Evolutionary conservation across 352 stramenopile genomes (phyloP).

Genomic region (Globisporangium nunn): DNA sequence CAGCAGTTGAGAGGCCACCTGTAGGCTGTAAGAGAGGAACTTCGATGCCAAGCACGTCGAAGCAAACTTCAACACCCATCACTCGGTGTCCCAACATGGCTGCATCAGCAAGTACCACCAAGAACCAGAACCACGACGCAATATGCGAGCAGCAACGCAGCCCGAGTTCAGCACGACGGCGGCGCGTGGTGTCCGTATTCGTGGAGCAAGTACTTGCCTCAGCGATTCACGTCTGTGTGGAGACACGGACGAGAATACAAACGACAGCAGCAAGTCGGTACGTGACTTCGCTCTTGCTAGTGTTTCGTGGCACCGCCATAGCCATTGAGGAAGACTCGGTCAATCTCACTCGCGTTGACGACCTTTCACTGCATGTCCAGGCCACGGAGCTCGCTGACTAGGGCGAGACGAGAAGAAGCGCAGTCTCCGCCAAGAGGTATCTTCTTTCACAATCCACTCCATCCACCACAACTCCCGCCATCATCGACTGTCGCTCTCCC

Average conservation of each 20-base stretch:
- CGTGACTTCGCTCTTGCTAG: not conserved
- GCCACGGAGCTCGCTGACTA: not conserved
- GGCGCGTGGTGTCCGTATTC: not conserved
- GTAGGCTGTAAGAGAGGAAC: not conserved
- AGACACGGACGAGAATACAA: not conserved
- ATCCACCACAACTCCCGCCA: conserved; percentile 17
- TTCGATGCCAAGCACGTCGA: not conserved
- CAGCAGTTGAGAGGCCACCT: not conserved
- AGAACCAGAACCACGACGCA: not conserved
- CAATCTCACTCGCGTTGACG: not conserved
- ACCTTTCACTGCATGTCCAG: not conserved
- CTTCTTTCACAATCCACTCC: conserved; percentile 24
- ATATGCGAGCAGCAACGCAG: not conserved
- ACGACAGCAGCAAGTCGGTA: not conserved
- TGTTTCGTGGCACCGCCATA: not conserved
- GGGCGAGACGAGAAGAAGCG: conserved; percentile 3
- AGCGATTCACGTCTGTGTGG: not conserved
- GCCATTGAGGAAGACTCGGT: not conserved
- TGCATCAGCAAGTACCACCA: no score
- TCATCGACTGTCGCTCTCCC: conserved; percentile 12
- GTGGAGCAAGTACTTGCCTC: not conserved
- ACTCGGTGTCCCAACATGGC: not conserved
- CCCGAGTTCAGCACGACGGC: not conserved
- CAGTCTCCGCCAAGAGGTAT: conserved; percentile 9
- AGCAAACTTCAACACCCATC: not conserved